A percentile compares a stretch with the other conserved stretches of the same genome.
These are phyloP conservation scores for Aspergillus campestris DNA, from an alignment of 495 filamentous ascomycete genomes.

Conservation along the genomic window DNA sequence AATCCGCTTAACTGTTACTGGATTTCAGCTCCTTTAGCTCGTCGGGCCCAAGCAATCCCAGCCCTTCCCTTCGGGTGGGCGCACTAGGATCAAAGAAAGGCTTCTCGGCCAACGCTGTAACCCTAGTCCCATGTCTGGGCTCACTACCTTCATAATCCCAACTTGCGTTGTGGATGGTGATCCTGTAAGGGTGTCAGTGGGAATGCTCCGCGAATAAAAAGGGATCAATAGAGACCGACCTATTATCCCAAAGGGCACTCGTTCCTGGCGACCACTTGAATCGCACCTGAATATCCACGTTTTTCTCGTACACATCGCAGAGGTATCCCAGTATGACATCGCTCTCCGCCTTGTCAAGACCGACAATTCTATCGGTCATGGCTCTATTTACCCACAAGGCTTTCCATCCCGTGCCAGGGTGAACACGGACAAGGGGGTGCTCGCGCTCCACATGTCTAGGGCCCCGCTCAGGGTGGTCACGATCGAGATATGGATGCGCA, in stretches of 20 bases:
- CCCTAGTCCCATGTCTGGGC: conserved; percentile 54
- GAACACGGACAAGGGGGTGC: conserved; percentile 61
- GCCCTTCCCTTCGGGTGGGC: conserved; percentile 48
- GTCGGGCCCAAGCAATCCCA: conserved; percentile 37
- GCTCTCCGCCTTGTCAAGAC: conserved; percentile 55
- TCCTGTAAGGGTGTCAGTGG: conserved; percentile 27
- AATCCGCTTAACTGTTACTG: neutral
- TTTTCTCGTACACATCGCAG: conserved; percentile 56
- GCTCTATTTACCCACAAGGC: conserved; percentile 60
- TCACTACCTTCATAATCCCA: conserved; percentile 59
- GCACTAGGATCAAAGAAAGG: conserved; percentile 54
- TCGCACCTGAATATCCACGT: conserved; percentile 59
- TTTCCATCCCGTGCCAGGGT: conserved; percentile 66
- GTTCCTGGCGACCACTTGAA: conserved; percentile 57
- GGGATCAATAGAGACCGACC: conserved; percentile 26
- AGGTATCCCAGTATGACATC: conserved; percentile 61
- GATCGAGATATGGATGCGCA: conserved; percentile 59
- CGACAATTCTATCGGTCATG: conserved; percentile 57
- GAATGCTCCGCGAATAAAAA: neutral
- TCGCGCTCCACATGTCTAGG: conserved; percentile 56
- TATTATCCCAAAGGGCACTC: conserved; percentile 57
- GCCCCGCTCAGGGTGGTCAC: conserved; percentile 50
- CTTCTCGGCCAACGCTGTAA: conserved; percentile 59
- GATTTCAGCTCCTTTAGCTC: conserved; percentile 19
- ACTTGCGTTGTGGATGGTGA: conserved; percentile 59